These are phyloP conservation scores for Gaultheria prostrata DNA, from an alignment of 148 eudicot genomes.

Conservation along the genomic window DNA sequence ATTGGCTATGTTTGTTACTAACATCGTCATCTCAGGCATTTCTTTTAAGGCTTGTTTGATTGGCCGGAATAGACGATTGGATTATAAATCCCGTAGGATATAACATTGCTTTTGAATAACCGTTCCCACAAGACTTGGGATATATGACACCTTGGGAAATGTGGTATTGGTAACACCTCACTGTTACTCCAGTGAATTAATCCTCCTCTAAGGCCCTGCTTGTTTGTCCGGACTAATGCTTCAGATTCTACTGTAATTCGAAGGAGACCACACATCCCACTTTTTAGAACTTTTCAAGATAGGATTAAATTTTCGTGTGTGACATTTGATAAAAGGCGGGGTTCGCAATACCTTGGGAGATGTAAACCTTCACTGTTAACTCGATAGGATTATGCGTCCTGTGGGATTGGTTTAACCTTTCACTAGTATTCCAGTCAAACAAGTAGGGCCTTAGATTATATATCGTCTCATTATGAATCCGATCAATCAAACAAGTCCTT, in stretches of 20 bases:
- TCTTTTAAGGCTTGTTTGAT: conserved; percentile 1
- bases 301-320: background rate
- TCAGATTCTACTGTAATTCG: background rate
- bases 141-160: background rate
- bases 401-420: background rate
- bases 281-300: background rate
- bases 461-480: background rate
- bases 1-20: conserved; percentile 3
- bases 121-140: background rate
- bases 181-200: background rate
- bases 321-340: background rate
- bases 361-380: background rate
- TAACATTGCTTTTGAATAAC: background rate
- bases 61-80: background rate
- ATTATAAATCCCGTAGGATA: background rate
- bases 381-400: background rate
- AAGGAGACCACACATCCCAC: background rate
- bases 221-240: background rate
- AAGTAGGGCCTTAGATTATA: background rate
- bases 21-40: background rate
- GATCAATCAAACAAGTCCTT: background rate
- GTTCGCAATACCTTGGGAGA: background rate
- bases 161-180: background rate
- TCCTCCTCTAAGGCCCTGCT: background rate
- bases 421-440: background rate